Base-by-base conservation (phyloP, 257 asterid genomes). In the Nicotiana paniculata region DNA sequence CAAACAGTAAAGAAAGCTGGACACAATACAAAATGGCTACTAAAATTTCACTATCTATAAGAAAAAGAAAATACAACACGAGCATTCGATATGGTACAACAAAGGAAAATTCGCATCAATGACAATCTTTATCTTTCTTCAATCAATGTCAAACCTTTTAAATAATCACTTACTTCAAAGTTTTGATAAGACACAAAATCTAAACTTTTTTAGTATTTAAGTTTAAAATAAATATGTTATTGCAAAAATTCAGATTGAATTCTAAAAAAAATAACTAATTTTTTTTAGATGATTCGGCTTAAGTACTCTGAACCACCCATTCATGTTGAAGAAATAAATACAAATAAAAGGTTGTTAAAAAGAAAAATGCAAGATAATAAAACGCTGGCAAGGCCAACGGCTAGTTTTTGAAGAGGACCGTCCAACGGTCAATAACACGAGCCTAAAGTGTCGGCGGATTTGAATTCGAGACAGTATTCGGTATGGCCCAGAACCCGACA, bases 381-480 rank as follows among this genome's bases (percentile, higher is more conserved):
- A 72, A 46, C 2, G 79, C 72, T 78, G 82, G 39, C 74, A 79
- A 9, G 39, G 28, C 26, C 43, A 79, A 79, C 82, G 82, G 82
- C 82, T 79, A 79, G 82, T 74, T 79, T 57, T 79, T 37, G 74
- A 62, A 79, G 37, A 61, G 33, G 43, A 79, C 10, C 3, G 70
- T 21, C 61, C 61, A 79, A 79, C 82, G 82, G 82, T 79, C 74
- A 79, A 46, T 28, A 61, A 46, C 46, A 61, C 32, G 5, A 64
- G 57, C 59, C 70, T 35, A n/a, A 79, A 79, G 15, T 79, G 82
- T 79, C 74, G 82, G 72, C 74, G 21, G 61, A n/a, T 79, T 79
- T 79, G 70, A 79, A 61, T 33, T 63, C 39, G 11, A 74, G 32
- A 48, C 26, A 48, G 39, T 48, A 5, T 74, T 46, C 12, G 11